Evolutionary conservation across 2,329 filamentous ascomycete species (phyloP), one percentile per base, ranked within the genome.

Genomic region (Stemphylium lycopersici): DNA sequence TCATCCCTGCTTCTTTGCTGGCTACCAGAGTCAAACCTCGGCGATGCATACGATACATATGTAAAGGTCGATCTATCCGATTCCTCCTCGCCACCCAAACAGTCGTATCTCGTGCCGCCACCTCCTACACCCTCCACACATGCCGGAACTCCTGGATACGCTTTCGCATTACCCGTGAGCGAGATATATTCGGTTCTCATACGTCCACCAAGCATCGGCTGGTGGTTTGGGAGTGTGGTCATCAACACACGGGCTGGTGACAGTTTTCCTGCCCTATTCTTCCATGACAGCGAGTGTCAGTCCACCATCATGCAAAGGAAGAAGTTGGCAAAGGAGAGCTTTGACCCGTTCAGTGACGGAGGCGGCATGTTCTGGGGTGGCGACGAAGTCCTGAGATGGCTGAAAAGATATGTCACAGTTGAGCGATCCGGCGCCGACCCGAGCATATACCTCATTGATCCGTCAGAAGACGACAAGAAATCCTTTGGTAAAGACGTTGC

Each of bases 221-320:
- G 95, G 96, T 99, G 95, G 95, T 97, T 96, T 73, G 95, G 95
- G 31, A 96, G 92, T 59, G 78, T 99, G 24, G 89, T 99, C 52
- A 91, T 99, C 78, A 99, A 99, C 73, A 91, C 90, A 1, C 83
- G 90, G 11, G 87, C 89, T 0, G 96, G 96, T 3, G 93, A 98
- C 72, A 95, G 90, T 72, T 96, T 98, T 64, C 95, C 95, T 0
- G 92, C 95, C 0, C 80, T 99, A 1, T 99, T 99, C 78, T 99
- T 99, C 78, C 95, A 99, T 73, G 95, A 99, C 70, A 92, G 87
- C 59, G 95, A 99, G 78, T 99, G 95, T 69, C 90, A 96, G 76
- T 96, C 90, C 48, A 99, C 95, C 0, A 96, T 98, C 18, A 77
- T 96, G 51, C 93, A 98, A 76, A 91, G 96, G 78, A 96, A 95